A percentile compares a stretch with the other conserved stretches of the same genome.
Evolutionary conservation across 768 basidiomycete species (phyloP).

Genomic region (Phlebiopsis gigantea): DNA sequence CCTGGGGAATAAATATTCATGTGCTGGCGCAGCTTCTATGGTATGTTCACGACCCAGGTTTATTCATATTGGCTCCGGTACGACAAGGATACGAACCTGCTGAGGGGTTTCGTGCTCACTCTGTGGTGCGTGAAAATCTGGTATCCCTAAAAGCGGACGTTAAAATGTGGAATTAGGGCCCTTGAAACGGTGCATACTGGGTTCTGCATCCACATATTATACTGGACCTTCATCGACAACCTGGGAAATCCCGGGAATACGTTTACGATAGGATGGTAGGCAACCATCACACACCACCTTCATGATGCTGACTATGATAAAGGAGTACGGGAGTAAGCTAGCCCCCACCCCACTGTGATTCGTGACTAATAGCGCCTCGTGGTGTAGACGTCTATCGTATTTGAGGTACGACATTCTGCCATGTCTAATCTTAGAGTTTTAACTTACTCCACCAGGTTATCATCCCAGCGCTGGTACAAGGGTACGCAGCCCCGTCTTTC

Average conservation of each 20-base stretch:
- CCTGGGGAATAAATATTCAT: background rate
- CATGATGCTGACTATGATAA: no score
- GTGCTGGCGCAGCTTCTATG: background rate
- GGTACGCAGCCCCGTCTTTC: no score
- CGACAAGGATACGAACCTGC: background rate
- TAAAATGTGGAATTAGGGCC: background rate
- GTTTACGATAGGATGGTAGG: no score
- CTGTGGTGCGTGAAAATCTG: background rate
- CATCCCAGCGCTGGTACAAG: background rate
- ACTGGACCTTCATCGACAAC: background rate
- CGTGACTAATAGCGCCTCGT: no score
- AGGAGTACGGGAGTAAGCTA: no score
- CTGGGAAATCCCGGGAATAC: background rate
- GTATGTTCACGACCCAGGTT: slow-evolving; percentile 1
- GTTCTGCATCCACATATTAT: background rate
- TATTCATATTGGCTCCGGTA: background rate
- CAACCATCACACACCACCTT: no score
- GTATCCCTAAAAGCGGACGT: no score
- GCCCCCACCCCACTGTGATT: no score
- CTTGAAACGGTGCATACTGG: background rate
- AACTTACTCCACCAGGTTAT: no score
- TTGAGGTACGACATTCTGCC: no score
- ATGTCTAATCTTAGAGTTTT: no score
- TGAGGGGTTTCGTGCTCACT: background rate
- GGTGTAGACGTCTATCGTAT: no score